These are phyloP conservation scores for Rutstroemia sp. DNA, from an alignment of 2,329 filamentous ascomycete species.

Conservation along the genomic window DNA sequence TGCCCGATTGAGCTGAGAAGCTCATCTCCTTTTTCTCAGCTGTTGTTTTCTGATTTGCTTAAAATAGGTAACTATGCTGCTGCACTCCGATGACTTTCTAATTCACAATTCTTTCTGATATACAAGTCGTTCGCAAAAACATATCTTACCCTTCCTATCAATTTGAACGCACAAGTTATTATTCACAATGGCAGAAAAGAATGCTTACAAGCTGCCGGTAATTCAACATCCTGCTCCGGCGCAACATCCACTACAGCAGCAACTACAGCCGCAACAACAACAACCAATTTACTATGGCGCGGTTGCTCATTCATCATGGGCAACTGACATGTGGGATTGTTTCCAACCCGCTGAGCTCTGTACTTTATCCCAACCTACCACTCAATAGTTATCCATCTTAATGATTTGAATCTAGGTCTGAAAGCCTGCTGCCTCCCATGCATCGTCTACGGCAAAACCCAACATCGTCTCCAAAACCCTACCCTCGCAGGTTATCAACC, in stretches of 20 bases:
- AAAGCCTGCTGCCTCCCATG: conserved; percentile 24
- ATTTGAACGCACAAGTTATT: neutral
- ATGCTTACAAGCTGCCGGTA: neutral
- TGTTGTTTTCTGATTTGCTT: neutral
- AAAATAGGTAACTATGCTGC: neutral
- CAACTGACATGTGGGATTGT: conserved; percentile 5
- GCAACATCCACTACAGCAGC: neutral
- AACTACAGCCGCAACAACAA: neutral
- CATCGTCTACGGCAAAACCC: conserved; percentile 25
- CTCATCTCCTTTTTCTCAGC: conserved; percentile 2
- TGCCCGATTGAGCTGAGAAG: neutral
- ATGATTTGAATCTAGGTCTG: conserved; percentile 13
- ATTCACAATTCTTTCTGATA: neutral
- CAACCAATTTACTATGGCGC: neutral
- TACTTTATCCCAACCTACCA: neutral
- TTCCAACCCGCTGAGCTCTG: neutral
- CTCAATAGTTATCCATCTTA: neutral
- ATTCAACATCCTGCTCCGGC: neutral
- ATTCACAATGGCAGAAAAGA: neutral
- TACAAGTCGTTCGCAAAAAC: too few species aligned
- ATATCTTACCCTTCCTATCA: neutral
- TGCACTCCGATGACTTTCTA: neutral
- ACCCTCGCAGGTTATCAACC: conserved; percentile 18
- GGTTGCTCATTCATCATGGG: conserved; percentile 1
- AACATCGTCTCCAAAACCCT: conserved; percentile 19